A percentile compares a stretch with the other conserved stretches of the same genome.
phyloP scores from a whole-genome alignment of 495 filamentous ascomycete genomes.

The Penicillium cinerascens region DNA sequence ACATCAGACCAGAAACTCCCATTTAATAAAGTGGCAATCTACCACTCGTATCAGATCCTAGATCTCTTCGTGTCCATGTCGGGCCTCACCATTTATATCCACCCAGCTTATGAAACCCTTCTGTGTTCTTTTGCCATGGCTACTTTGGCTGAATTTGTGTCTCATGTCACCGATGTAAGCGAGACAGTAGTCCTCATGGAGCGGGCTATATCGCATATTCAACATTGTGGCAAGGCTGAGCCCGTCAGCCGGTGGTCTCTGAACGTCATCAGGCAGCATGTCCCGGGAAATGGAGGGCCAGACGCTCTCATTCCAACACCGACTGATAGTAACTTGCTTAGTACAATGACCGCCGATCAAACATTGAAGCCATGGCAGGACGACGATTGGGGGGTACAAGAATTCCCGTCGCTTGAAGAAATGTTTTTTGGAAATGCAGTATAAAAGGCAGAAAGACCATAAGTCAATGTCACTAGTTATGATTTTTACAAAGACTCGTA shows the following conservation, averaged over 20 bases:
- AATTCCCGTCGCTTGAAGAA: conserved; percentile 20
- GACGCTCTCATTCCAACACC: not conserved
- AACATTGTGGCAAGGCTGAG: conserved; percentile 17
- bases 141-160: conserved; percentile 13
- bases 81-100: conserved; percentile 14
- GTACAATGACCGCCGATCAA: not conserved
- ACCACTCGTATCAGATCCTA: conserved; percentile 4
- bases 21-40: conserved; percentile 11
- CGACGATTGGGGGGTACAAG: conserved; percentile 3
- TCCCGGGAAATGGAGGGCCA: not conserved
- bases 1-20: not conserved
- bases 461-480: not conserved
- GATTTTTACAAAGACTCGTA: not conserved
- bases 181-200: conserved; percentile 11
- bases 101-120: conserved; percentile 16
- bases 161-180: conserved; percentile 1
- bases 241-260: conserved; percentile 19
- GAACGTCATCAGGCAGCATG: conserved; percentile 16
- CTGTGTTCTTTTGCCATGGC: conserved; percentile 19
- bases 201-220: conserved; percentile 16
- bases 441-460: not conserved
- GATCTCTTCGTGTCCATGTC: conserved; percentile 13
- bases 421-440: conserved; percentile 15
- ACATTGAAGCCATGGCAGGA: conserved; percentile 6
- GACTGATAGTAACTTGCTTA: not conserved